phyloP scores from a whole-genome alignment of 2,329 filamentous ascomycete genomes.

The Cytospora mali region DNA sequence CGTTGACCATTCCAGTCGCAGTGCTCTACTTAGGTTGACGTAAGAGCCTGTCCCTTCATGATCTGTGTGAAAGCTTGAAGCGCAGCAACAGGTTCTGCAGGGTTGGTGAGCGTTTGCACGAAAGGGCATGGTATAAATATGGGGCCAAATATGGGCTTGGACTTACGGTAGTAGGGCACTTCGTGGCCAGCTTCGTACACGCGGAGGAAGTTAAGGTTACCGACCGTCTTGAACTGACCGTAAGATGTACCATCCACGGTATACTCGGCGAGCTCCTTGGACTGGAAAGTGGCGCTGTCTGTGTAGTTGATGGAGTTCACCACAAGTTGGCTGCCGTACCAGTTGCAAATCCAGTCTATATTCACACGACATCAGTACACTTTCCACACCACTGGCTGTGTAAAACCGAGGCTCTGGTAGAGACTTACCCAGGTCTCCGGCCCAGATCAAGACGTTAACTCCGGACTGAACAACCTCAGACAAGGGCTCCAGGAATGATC shows the following conservation, averaged over 20 bases:
- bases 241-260: constrained; percentile 49
- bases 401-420: neutral
- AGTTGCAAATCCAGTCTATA: constrained; percentile 60
- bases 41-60: constrained; percentile 19
- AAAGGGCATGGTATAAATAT: too few species aligned
- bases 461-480: constrained; percentile 50
- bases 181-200: constrained; percentile 36
- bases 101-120: neutral
- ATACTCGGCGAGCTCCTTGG: constrained; percentile 44
- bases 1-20: too few species aligned
- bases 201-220: constrained; percentile 52
- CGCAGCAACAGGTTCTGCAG: constrained; percentile 22
- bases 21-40: constrained; percentile 13
- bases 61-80: constrained; percentile 29
- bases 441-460: constrained; percentile 55
- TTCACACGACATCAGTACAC: constrained; percentile 24
- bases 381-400: neutral
- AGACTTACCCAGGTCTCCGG: constrained; percentile 51
- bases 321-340: constrained; percentile 52
- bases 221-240: constrained; percentile 54
- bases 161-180: constrained; percentile 29
- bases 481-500: constrained; percentile 34
- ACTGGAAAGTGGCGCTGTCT: constrained; percentile 44
- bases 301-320: constrained; percentile 50
- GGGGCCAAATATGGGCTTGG: neutral